Evolutionary conservation across 2,329 filamentous ascomycete genomes (phyloP).

Genomic region (Sphaerulina populicola): DNA sequence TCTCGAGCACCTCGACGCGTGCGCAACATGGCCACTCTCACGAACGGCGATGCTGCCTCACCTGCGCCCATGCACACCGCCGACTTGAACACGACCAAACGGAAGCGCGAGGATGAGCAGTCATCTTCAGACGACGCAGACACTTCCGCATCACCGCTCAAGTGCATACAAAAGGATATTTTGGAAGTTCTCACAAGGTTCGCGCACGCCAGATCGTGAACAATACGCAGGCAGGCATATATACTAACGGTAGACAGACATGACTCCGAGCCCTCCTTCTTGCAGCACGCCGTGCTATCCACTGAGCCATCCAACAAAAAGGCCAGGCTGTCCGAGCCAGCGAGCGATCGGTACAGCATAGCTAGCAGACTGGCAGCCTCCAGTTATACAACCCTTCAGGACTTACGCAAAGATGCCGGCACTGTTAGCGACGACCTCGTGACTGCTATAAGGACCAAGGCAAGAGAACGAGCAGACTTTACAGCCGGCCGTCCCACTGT

Average conservation of each 20-base stretch:
- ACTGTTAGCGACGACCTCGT: slow-evolving; percentile 35
- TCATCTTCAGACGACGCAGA: slow-evolving; percentile 27
- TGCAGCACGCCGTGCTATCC: slow-evolving; percentile 35
- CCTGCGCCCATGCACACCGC: slow-evolving; percentile 6
- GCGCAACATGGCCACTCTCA: slow-evolving; percentile 18
- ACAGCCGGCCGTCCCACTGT: slow-evolving; percentile 28
- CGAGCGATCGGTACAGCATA: slow-evolving; percentile 32
- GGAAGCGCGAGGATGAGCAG: slow-evolving; percentile 38
- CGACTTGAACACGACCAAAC: slow-evolving; percentile 30
- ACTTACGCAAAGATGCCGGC: slow-evolving; percentile 39
- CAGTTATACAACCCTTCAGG: slow-evolving; percentile 37
- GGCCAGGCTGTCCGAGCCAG: slow-evolving; percentile 35
- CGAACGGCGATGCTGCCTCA: slow-evolving; percentile 11
- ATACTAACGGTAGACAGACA: slow-evolving; percentile 21
- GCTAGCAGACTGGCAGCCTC: slow-evolving; percentile 33
- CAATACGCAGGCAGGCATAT: not conserved
- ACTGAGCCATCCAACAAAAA: slow-evolving; percentile 41
- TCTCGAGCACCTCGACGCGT: slow-evolving; percentile 9
- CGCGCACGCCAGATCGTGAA: not conserved
- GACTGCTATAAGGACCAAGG: slow-evolving; percentile 28
- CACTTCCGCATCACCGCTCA: slow-evolving; percentile 16
- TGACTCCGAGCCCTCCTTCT: slow-evolving; percentile 42
- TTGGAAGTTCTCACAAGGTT: slow-evolving; percentile 38
- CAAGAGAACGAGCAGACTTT: slow-evolving; percentile 16
- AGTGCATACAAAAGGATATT: slow-evolving; percentile 35